Evolutionary conservation across 129 eudicot species (phyloP).

Genomic region (Chrysanthemum seticuspe): DNA sequence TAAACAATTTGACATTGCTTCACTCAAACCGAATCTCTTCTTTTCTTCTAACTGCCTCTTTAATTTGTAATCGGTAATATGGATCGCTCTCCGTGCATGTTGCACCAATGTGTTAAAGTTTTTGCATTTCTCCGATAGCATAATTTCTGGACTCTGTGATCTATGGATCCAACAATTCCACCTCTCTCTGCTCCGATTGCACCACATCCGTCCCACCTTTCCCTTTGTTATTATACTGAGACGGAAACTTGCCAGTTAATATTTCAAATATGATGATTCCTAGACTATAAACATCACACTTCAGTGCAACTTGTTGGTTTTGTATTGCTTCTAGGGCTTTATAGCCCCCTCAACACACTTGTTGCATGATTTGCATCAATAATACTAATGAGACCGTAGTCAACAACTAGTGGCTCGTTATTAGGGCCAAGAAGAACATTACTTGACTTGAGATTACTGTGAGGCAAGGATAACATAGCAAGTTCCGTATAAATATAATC

Average conservation of each 20-base stretch:
- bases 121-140: conserved; percentile 31
- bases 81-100: conserved; percentile 51
- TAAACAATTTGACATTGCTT: not conserved
- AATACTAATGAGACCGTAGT: conserved; percentile 48
- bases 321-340: conserved; percentile 63
- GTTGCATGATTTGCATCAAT: conserved; percentile 30
- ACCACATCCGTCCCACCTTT: conserved; percentile 57
- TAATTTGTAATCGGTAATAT: conserved; percentile 43
- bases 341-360: conserved; percentile 43
- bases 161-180: conserved; percentile 57
- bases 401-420: conserved; percentile 58
- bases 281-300: conserved; percentile 64
- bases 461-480: conserved; percentile 46
- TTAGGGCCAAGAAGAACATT: conserved; percentile 52
- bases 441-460: conserved; percentile 80
- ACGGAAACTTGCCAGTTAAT: conserved; percentile 61
- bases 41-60: conserved; percentile 46
- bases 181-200: conserved; percentile 58
- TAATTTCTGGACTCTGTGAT: conserved; percentile 23
- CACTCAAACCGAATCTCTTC: conserved; percentile 29
- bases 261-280: conserved; percentile 76
- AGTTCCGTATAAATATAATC: conserved; percentile 52
- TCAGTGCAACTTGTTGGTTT: conserved; percentile 44
- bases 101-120: conserved; percentile 54
- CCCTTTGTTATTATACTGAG: conserved; percentile 43